Evolutionary conservation across 768 basidiomycete species (phyloP), one percentile per base, ranked within the genome.

Genomic region (Lentinula raphanica): DNA sequence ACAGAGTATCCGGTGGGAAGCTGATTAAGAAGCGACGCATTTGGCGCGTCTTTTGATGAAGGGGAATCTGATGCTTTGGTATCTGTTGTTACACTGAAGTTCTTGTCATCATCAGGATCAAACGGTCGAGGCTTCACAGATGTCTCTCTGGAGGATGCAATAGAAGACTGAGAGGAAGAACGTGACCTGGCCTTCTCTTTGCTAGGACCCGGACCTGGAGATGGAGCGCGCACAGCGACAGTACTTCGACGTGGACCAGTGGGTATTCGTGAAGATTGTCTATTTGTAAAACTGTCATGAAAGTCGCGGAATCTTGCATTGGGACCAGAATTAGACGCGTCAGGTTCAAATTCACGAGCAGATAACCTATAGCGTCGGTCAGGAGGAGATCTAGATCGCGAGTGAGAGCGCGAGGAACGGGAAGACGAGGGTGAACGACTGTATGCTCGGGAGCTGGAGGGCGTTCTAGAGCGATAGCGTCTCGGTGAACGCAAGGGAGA

Each of bases 91-190:
- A 17, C 15, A 50, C 29, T 31, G n/a, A 15, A 23, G 12, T 6
- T 27, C 36, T 53, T 53, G 51, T 17, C 50, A 32, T 38, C 42
- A 9, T 55, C 49, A 8, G 60, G 57, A 39, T 48, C 12, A 58
- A 65, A 48, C 28, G 64, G 29, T 46, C 38, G 69, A 64, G 45
- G 70, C 68, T 57, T 15, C 64, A 67, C 72, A 61, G 81, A 81
- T 54, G 67, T 32, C 35, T 57, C 71, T 40, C 73, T 74, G 27
- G 78, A 74, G 54, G 85, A 85, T n/a, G 78, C 79, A 62, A 79
- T 79, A 44, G 82, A 83, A 13, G 84, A 85, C 49, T 79, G 79
- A 60, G 83, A 84, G 36, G 72, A 70, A 39, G 80, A 80, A 63
- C 79, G 74, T 51, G 77, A 76, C 65, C 71, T 71, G 50, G 67